Conservation (phyloP, 371 early-diverging fungal species). For the Lichtheimia corymbifera region DNA sequence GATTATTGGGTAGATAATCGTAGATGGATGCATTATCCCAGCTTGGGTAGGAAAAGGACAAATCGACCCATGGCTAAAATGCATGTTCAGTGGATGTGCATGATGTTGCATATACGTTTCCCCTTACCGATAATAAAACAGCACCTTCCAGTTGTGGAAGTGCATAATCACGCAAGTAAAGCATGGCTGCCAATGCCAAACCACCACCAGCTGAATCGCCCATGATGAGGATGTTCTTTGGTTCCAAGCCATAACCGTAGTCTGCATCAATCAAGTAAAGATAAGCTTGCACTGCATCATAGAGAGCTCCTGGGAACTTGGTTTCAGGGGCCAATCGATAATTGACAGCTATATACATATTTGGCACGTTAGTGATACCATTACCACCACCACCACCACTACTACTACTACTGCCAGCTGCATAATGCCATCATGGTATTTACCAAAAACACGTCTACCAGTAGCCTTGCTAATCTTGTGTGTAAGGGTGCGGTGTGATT, state of each 20-base stretch:
- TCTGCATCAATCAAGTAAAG: slow-evolving; percentile 59
- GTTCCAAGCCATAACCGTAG: slow-evolving; percentile 36
- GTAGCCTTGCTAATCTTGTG: slow-evolving; percentile 55
- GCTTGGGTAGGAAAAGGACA: slow-evolving; percentile 38
- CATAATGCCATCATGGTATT: neutral
- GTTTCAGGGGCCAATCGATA: slow-evolving; percentile 81
- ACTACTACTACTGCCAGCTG: neutral
- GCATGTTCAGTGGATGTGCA: neutral
- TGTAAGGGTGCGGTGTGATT: slow-evolving; percentile 59
- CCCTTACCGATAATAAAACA: slow-evolving; percentile 32
- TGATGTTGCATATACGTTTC: neutral
- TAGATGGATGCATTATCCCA: slow-evolving; percentile 31
- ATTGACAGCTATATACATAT: slow-evolving; percentile 47
- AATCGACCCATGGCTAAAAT: slow-evolving; percentile 44
- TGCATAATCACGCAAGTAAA: slow-evolving; percentile 53
- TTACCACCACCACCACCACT: neutral
- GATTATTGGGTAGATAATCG: slow-evolving; percentile 35
- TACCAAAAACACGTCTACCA: slow-evolving; percentile 53
- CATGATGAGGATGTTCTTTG: slow-evolving; percentile 68
- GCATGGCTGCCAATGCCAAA: slow-evolving; percentile 46
- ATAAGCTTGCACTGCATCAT: slow-evolving; percentile 76
- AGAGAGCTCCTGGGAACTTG: slow-evolving; percentile 78
- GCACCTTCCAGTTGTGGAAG: slow-evolving; percentile 49
- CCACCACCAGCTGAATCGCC: slow-evolving; percentile 85
- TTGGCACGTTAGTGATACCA: no score